Conservation (phyloP, 169 alveolate species). For the Perkinsus olseni region DNA sequence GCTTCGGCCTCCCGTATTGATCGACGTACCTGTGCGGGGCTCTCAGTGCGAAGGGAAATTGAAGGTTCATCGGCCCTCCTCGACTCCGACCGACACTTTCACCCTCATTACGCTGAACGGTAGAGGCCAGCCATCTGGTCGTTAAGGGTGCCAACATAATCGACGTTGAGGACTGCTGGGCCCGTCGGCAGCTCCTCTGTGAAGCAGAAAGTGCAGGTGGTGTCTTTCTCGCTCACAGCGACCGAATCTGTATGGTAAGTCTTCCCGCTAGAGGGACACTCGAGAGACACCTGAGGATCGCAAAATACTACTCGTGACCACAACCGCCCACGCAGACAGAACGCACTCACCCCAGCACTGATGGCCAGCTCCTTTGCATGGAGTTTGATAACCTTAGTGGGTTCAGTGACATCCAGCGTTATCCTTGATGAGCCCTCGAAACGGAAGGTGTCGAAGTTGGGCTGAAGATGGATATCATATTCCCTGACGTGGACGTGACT, state of each 20-base stretch:
- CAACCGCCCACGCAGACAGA: too few relatives aligned
- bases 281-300: not conserved
- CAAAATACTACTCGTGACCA: too few relatives aligned
- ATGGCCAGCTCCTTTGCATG: not conserved
- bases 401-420: not conserved
- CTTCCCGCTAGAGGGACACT: not conserved
- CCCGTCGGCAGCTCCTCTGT: not conserved
- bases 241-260: not conserved
- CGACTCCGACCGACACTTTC: too few relatives aligned
- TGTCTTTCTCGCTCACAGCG: not conserved
- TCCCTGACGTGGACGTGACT: not conserved
- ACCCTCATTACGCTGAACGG: constrained; percentile 14
- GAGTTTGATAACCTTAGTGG: not conserved
- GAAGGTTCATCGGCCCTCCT: not conserved
- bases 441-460: not conserved
- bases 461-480: not conserved
- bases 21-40: constrained; percentile 20
- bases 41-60: not conserved
- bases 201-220: not conserved
- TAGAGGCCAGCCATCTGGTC: constrained; percentile 31
- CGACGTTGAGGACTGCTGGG: not conserved
- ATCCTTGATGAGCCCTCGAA: not conserved
- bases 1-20: not conserved
- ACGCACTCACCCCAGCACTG: not conserved
- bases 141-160: not conserved